Conservation (phyloP, 441 rosid genomes). For the Breynia disticha region DNA sequence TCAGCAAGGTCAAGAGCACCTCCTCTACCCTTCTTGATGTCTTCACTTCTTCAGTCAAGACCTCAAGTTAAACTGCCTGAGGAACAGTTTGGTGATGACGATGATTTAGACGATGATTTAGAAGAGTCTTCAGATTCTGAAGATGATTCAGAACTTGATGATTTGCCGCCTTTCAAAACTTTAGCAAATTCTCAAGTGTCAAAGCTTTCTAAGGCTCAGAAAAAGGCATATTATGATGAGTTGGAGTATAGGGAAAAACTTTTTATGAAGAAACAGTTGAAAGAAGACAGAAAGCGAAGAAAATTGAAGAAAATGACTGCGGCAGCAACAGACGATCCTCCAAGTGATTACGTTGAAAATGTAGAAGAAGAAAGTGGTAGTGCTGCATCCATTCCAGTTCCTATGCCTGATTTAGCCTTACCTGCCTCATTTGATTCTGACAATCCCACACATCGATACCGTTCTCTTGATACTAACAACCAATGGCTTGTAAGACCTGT, state of each 20-base stretch:
- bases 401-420: slow-evolving; percentile 85
- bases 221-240: slow-evolving; percentile 81
- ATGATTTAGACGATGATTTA: slow-evolving; percentile 57
- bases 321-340: slow-evolving; percentile 49
- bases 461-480: slow-evolving; percentile 64
- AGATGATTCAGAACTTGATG: slow-evolving; percentile 69
- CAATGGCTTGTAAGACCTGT: slow-evolving; percentile 96
- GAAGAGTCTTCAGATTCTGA: slow-evolving; percentile 70
- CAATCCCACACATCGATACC: slow-evolving; percentile 87
- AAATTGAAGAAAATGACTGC: slow-evolving; percentile 67
- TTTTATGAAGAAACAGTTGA: slow-evolving; percentile 80
- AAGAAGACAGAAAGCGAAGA: slow-evolving; percentile 65
- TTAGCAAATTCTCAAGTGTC: slow-evolving; percentile 62
- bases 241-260: slow-evolving; percentile 79
- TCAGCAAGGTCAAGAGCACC: slow-evolving; percentile 63
- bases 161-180: slow-evolving; percentile 71
- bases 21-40: slow-evolving; percentile 76
- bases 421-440: slow-evolving; percentile 94
- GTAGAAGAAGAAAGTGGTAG: slow-evolving; percentile 65
- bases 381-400: slow-evolving; percentile 81
- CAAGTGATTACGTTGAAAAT: slow-evolving; percentile 35
- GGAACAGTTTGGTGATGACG: slow-evolving; percentile 75
- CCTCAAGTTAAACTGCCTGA: slow-evolving; percentile 82
- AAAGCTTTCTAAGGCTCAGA: slow-evolving; percentile 65
- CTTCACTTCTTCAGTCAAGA: slow-evolving; percentile 81